Base-by-base conservation (phyloP, 2,329 filamentous ascomycete species). In the Cercospora nicotianae region DNA sequence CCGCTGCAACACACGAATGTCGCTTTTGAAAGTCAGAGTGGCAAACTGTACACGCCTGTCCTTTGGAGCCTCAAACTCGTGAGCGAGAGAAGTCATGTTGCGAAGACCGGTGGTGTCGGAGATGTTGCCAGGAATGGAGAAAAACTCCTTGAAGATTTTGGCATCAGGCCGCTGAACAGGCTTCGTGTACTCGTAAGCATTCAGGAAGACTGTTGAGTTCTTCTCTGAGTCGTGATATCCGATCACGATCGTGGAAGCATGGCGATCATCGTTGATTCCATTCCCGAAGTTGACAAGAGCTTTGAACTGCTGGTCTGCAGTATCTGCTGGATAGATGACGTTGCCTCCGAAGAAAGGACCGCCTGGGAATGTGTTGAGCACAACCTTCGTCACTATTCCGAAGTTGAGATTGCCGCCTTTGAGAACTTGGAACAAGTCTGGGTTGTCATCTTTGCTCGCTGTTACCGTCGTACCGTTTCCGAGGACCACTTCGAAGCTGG, bases 401-500 rank as follows among this genome's bases (percentile, higher is more conserved):
- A 74, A 72, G 42, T 75, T 75, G 33, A 60, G 69, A 18, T 61
- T 57, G n/a, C 73, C 70, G 23, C 73, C 74, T 60, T 72, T 72
- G 16, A 75, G 65, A 9, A 68, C 72, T 10, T 63, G 67, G 63
- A 70, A 73, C 10, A 75, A 69, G 42, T 75, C 73, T 16, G 60
- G 30, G 36, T 73, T 64, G 16, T 69, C 69, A 3, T 67, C 58
- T 26, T 65, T 53, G 64, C 67, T 71, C 30, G 72, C 74, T 26
- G 65, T 70, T 23, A 72, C 65, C 10, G 75, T 68, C 10, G 55
- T 67, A 28, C 74, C 74, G 45, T 72, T 65, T 18, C 69, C 70
- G 18, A 75, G 70, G 3, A 75, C 73, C 8, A 74, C 67, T 65
- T 77, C 73, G 48, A 70, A 76, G 16, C 69, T 67, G 12, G 71